Evolutionary conservation across 2,329 filamentous ascomycete species (phyloP).

Genomic region (Fusarium sp.): DNA sequence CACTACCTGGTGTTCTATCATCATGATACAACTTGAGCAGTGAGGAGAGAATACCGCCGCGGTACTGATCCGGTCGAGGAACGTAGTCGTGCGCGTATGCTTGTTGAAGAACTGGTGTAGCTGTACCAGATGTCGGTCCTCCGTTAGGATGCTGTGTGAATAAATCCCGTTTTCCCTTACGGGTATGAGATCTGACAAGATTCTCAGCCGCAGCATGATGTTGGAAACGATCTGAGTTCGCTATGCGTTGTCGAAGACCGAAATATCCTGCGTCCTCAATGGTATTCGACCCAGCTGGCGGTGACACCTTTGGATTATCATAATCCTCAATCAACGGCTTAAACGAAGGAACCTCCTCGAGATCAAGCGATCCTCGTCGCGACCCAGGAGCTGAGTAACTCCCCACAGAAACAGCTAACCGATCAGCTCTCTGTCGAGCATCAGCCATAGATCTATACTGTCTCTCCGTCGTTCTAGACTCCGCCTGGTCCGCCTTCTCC

Average conservation of each 20-base stretch:
- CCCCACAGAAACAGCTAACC: slow-evolving; percentile 55
- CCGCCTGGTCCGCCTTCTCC: slow-evolving; percentile 55
- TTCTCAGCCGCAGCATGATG: slow-evolving; percentile 50
- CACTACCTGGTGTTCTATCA: slow-evolving; percentile 54
- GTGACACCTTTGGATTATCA: slow-evolving; percentile 40
- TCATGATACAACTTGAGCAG: slow-evolving; percentile 77
- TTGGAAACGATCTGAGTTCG: slow-evolving; percentile 36
- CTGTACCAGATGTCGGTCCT: slow-evolving; percentile 51
- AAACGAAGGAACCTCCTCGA: slow-evolving; percentile 47
- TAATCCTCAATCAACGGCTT: slow-evolving; percentile 49
- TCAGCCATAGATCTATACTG: slow-evolving; percentile 56
- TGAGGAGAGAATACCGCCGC: slow-evolving; percentile 78
- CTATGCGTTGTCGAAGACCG: slow-evolving; percentile 40
- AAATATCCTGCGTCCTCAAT: slow-evolving; percentile 36
- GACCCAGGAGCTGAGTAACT: slow-evolving; percentile 54
- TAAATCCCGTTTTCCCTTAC: slow-evolving; percentile 47
- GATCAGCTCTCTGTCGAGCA: slow-evolving; percentile 54
- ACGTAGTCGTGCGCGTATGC: slow-evolving; percentile 69
- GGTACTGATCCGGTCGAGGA: slow-evolving; percentile 74
- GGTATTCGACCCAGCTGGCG: slow-evolving; percentile 24
- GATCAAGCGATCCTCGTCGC: slow-evolving; percentile 51
- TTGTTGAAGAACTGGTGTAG: slow-evolving; percentile 57
- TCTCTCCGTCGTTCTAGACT: slow-evolving; percentile 52
- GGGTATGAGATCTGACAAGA: slow-evolving; percentile 51
- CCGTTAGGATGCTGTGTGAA: slow-evolving; percentile 46